Evolutionary conservation across 75 land plant species (phyloP).

Genomic region (Sequoiadendron giganteum): DNA sequence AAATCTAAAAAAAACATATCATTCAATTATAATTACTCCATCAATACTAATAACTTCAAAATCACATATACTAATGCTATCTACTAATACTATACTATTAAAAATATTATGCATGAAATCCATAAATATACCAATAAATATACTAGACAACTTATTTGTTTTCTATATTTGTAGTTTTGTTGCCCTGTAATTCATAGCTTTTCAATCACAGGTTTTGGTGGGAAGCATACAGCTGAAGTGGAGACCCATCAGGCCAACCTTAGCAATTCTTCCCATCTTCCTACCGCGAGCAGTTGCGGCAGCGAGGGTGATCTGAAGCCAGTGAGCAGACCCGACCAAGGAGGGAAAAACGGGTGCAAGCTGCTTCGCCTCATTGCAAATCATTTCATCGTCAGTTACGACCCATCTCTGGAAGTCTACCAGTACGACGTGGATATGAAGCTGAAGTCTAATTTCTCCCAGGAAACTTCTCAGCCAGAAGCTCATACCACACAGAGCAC

Average conservation of each 20-base stretch:
- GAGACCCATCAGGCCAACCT: neutral
- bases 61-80: no score
- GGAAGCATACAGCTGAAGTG: neutral
- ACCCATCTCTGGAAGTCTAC: slow-evolving; percentile 16
- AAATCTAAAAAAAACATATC: no score
- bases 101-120: no score
- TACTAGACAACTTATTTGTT: no score
- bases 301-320: neutral
- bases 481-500: neutral
- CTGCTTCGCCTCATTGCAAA: slow-evolving; percentile 25
- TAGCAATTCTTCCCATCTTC: neutral
- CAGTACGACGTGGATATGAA: slow-evolving; percentile 47
- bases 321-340: slow-evolving; percentile 4
- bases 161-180: no score
- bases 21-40: no score
- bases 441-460: slow-evolving; percentile 3
- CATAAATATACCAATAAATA: no score
- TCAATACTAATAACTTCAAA: no score
- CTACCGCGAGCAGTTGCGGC: neutral
- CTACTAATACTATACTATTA: no score
- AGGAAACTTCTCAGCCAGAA: neutral
- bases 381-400: slow-evolving; percentile 40
- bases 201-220: no score
- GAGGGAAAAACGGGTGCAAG: neutral
- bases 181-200: no score